Base-by-base conservation (phyloP, 106 monocot genomes). In the Dactylorhiza incarnata region DNA sequence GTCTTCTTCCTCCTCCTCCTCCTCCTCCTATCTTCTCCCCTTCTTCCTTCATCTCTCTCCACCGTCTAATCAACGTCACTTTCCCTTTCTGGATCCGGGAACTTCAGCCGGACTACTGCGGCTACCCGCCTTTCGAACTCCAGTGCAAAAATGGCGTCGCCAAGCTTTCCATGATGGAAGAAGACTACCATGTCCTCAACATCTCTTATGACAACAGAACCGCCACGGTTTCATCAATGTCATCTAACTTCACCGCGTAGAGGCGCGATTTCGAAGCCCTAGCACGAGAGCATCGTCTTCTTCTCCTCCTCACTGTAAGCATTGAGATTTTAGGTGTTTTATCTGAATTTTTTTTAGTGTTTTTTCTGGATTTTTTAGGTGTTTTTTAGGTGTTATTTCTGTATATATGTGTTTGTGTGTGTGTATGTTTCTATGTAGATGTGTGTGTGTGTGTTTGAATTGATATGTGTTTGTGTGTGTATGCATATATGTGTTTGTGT, bases 181-280 rank as follows among this genome's bases (percentile, higher is more conserved):
- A 47, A 37, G 48, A 62, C 17, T 79, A 66, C 51, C 80, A 70
- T 17, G 52, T 86, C 29, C 65, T 49, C n/a, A 16, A 68, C 4
- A 82, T 86, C 66, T 86, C 83, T 48, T 83, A 80, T 22, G 68
- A 78, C 15, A 77, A 83, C 43, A 49, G 51, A 49, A 77, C 86
- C 5, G 13, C 74, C 54, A n/a, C 49, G 0, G 19, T 83, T 58
- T 26, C n/a, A n/a, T n/a, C 49, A 6, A 48, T 71, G 59, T 68
- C 52, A 3, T 11, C 22, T 20, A 48, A 56, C 17, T 65, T 65
- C 13, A 0, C 46, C 20, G 9, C 43, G n/a, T n/a, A n/a, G n/a
- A n/a, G n/a, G n/a, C n/a, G n/a, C n/a, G n/a, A n/a, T n/a, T n/a
- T n/a, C n/a, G n/a, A n/a, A n/a, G n/a, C n/a, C n/a, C n/a, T n/a